Evolutionary conservation across 2,329 filamentous ascomycete genomes (phyloP).

Genomic region (Aureobasidium zeae): DNA sequence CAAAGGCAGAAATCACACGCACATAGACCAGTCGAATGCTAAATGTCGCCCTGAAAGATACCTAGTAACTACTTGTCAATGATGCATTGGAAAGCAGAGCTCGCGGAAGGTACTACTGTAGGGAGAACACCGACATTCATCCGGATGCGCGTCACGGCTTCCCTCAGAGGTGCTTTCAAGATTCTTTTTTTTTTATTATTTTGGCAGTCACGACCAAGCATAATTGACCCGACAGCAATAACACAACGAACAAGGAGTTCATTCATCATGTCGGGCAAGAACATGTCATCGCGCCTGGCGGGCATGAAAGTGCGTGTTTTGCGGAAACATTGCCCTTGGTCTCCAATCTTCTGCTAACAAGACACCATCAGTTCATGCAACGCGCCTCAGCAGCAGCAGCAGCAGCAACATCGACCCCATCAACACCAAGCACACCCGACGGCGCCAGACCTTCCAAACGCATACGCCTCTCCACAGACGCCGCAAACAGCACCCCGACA

Average conservation of each 20-base stretch:
- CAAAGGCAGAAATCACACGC: too few relatives aligned
- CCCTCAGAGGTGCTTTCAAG: too few relatives aligned
- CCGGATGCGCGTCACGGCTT: too few relatives aligned
- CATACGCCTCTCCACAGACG: neutral
- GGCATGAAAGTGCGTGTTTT: constrained; percentile 13
- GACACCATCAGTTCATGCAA: constrained; percentile 16
- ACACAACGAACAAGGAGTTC: neutral
- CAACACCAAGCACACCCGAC: constrained; percentile 1
- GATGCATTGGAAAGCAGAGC: too few relatives aligned
- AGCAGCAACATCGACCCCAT: constrained; percentile 7
- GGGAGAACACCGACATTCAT: too few relatives aligned
- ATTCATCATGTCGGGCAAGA: constrained; percentile 7
- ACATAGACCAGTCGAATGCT: too few relatives aligned
- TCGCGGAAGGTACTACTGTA: too few relatives aligned
- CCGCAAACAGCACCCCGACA: too few relatives aligned
- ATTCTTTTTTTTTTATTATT: constrained; percentile 3
- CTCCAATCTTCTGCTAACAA: neutral
- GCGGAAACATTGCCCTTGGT: neutral
- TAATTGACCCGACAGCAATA: too few relatives aligned
- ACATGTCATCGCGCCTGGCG: constrained; percentile 15
- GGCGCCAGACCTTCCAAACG: constrained; percentile 13
- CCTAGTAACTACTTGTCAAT: too few relatives aligned
- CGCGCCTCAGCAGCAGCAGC: constrained; percentile 14
- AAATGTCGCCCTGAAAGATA: too few relatives aligned
- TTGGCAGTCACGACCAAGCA: neutral